These are phyloP conservation scores for Glarea lozoyensis DNA, from an alignment of 495 filamentous ascomycete genomes.

Conservation along the genomic window DNA sequence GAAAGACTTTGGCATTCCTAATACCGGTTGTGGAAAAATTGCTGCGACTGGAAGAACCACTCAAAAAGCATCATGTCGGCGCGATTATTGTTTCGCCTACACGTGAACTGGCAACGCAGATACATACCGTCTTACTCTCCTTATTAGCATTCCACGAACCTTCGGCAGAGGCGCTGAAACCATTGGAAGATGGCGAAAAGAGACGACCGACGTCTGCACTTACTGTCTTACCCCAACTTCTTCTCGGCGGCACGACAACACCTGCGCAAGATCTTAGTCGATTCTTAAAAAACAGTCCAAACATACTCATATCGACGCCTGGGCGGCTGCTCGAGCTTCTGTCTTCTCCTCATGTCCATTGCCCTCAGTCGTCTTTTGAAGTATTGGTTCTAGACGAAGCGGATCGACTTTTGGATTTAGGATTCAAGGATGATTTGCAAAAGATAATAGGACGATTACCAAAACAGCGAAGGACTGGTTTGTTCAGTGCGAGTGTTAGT, in stretches of 20 bases:
- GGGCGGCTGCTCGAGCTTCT: slow-evolving; percentile 84
- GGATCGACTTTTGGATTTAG: slow-evolving; percentile 86
- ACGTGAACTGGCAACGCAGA: slow-evolving; percentile 85
- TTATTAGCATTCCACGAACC: slow-evolving; percentile 74
- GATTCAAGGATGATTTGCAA: slow-evolving; percentile 84
- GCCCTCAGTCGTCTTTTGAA: slow-evolving; percentile 80
- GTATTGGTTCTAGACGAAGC: slow-evolving; percentile 90
- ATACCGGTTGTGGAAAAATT: slow-evolving; percentile 84
- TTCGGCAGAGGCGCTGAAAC: slow-evolving; percentile 55
- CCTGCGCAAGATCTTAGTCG: slow-evolving; percentile 74
- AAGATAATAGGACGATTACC: slow-evolving; percentile 77
- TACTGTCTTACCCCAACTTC: slow-evolving; percentile 73
- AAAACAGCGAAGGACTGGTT: slow-evolving; percentile 85
- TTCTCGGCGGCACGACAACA: slow-evolving; percentile 78
- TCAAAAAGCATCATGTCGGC: slow-evolving; percentile 81
- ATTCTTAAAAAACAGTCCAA: slow-evolving; percentile 74
- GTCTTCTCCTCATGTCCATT: slow-evolving; percentile 83
- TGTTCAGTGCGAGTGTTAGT: slow-evolving; percentile 88
- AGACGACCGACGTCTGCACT: slow-evolving; percentile 40
- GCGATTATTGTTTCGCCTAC: slow-evolving; percentile 90
- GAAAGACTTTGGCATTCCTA: slow-evolving; percentile 87
- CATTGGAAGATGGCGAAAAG: slow-evolving; percentile 39
- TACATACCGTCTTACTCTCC: slow-evolving; percentile 69
- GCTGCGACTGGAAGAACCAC: slow-evolving; percentile 57
- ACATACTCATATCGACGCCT: slow-evolving; percentile 80